Conservation (phyloP, 148 eudicot species). For the Camellia lanceoleosa region DNA sequence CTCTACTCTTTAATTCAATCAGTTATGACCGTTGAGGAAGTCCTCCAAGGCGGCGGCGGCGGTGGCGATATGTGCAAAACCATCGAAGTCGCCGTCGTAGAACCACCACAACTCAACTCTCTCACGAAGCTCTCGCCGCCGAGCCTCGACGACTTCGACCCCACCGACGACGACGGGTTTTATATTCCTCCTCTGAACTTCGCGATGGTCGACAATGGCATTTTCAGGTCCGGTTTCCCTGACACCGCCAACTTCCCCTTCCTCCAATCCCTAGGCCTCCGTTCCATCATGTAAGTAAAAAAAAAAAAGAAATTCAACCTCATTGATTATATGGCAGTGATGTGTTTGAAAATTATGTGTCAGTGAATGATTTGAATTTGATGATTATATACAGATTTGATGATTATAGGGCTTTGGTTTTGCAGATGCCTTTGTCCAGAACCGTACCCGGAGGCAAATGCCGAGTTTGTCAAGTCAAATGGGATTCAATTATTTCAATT, state of each 20-base stretch:
- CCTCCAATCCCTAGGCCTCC: conserved; percentile 73
- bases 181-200: conserved; percentile 79
- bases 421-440: conserved; percentile 87
- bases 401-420: background rate
- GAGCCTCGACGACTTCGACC: background rate
- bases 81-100: conserved; percentile 33
- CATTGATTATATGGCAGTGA: background rate
- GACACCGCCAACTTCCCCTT: conserved; percentile 64
- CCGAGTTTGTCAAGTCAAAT: conserved; percentile 62
- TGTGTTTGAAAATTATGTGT: background rate
- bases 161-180: conserved; percentile 29
- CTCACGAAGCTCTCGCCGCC: background rate
- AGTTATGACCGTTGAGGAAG: conserved; percentile 19
- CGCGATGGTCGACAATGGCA: conserved; percentile 76
- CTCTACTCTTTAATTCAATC: background rate
- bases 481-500: conserved; percentile 75
- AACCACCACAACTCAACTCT: background rate
- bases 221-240: conserved; percentile 88
- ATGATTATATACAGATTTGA: too few species aligned
- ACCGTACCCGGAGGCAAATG: conserved; percentile 71
- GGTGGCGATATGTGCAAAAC: conserved; percentile 31
- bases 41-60: background rate
- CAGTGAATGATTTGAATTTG: too few species aligned
- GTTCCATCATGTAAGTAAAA: conserved; percentile 63
- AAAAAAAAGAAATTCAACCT: too few species aligned